A percentile compares a stretch with the other conserved stretches of the same genome.
Evolutionary conservation across 257 asterid genomes (phyloP).

Genomic region (Avicennia marina): DNA sequence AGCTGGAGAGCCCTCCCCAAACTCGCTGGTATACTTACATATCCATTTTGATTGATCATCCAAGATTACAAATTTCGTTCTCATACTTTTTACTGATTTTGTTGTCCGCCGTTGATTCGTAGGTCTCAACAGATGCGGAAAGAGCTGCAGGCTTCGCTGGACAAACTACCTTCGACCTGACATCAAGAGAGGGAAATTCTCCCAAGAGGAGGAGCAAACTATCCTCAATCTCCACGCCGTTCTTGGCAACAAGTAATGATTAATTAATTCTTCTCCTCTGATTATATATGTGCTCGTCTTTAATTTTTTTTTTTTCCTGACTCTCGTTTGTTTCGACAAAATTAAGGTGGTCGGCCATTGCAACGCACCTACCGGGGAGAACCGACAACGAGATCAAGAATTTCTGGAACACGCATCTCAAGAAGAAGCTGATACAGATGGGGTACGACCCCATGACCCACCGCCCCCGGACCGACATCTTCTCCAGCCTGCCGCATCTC

Average conservation of each 20-base stretch:
- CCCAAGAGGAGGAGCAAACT: conserved; percentile 65
- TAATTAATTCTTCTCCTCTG: neutral
- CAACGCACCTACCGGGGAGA: conserved; percentile 62
- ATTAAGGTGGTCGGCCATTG: conserved; percentile 77
- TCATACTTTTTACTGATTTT: too few species aligned
- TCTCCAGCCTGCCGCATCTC: conserved; percentile 59
- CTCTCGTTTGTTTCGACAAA: neutral
- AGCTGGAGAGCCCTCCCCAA: conserved; percentile 96
- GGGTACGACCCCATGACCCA: conserved; percentile 94
- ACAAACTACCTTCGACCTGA: conserved; percentile 72
- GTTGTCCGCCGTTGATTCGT: too few species aligned
- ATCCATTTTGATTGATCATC: neutral
- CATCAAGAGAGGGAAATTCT: conserved; percentile 69
- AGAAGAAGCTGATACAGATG: conserved; percentile 77
- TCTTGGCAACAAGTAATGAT: conserved; percentile 64
- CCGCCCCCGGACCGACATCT: conserved; percentile 63
- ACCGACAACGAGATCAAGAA: conserved; percentile 83
- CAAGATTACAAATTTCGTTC: too few species aligned
- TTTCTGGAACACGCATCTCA: conserved; percentile 77
- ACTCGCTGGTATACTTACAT: conserved; percentile 45
- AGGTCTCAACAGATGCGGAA: conserved; percentile 75
- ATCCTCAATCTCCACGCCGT: conserved; percentile 70
- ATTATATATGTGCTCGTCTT: too few species aligned
- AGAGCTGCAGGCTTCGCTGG: conserved; percentile 80
- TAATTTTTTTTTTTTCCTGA: too few species aligned